phyloP scores from a whole-genome alignment of 1,284 basidiomycete genomes.

The Kalmanozyma brasiliensis region DNA sequence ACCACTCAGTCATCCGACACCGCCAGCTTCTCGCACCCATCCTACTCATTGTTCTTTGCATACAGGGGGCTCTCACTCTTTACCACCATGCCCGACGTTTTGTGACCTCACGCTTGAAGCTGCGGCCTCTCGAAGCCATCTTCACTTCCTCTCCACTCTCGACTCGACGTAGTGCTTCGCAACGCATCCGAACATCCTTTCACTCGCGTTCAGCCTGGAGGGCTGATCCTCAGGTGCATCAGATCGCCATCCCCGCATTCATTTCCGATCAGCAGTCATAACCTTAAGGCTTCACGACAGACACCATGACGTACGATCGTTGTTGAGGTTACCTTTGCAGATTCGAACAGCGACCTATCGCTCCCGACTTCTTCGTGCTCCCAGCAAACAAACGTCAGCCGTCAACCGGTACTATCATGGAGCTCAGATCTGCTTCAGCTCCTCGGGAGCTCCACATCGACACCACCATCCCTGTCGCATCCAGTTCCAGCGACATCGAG shows the following conservation, averaged over 20 bases:
- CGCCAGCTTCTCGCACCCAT: not conserved
- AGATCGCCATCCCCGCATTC: no score
- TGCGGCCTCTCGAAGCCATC: conserved; percentile 23
- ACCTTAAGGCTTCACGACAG: no score
- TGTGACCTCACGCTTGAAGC: conserved; percentile 21
- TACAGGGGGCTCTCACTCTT: not conserved
- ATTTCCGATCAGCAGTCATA: no score
- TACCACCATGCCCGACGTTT: conserved; percentile 25
- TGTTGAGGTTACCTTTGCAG: no score
- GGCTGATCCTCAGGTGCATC: not conserved
- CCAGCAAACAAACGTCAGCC: not conserved
- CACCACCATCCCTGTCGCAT: conserved; percentile 1
- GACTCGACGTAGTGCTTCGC: not conserved
- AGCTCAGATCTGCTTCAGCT: conserved; percentile 5
- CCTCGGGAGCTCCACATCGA: conserved; percentile 33
- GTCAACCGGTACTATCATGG: conserved; percentile 4
- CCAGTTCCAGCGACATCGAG: conserved; percentile 12
- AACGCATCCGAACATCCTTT: conserved; percentile 3
- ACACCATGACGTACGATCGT: no score
- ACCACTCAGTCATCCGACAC: not conserved
- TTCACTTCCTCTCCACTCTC: not conserved
- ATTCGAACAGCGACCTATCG: no score
- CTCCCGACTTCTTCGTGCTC: no score
- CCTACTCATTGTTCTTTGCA: conserved; percentile 5
- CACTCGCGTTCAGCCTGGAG: conserved; percentile 1